Conservation (phyloP, 805 yeast genomes). For the Priceomyces medius region DNA sequence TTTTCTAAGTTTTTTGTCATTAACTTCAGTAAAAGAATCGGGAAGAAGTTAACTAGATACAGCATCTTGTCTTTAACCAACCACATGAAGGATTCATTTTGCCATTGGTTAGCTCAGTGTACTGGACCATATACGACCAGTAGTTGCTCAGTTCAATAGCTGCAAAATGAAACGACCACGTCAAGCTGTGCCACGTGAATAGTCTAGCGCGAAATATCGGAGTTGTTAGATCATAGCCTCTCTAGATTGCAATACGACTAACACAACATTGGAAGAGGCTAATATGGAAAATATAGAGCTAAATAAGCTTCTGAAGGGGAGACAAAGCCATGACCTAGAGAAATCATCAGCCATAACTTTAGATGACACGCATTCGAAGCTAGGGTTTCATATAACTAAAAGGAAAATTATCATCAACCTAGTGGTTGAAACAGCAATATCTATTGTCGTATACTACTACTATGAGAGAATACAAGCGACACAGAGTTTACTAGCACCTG, state of each 20-base stretch:
- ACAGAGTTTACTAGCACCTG: conserved; percentile 34
- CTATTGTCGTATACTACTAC: conserved; percentile 27
- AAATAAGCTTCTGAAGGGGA: conserved; percentile 2
- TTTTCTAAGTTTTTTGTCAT: too few species aligned
- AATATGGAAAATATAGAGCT: conserved; percentile 4
- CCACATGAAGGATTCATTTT: too few species aligned
- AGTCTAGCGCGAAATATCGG: neutral
- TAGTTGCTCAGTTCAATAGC: too few species aligned
- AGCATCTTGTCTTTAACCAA: too few species aligned
- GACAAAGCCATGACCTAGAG: conserved; percentile 12
- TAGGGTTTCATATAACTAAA: conserved; percentile 11
- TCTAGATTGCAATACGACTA: too few species aligned
- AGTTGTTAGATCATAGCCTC: too few species aligned
- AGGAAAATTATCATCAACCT: conserved; percentile 21
- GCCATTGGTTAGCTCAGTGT: too few species aligned
- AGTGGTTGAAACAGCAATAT: conserved; percentile 24
- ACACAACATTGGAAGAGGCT: neutral
- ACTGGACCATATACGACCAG: too few species aligned
- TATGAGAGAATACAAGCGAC: conserved; percentile 23
- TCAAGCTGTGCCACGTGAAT: neutral
- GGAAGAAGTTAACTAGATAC: too few species aligned
- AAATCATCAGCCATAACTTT: conserved; percentile 13
- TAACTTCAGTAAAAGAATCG: too few species aligned
- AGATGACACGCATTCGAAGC: conserved; percentile 10
- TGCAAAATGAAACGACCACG: neutral